These are phyloP conservation scores for Kregervanrija delftensis DNA, from an alignment of 805 yeast species.

Conservation along the genomic window DNA sequence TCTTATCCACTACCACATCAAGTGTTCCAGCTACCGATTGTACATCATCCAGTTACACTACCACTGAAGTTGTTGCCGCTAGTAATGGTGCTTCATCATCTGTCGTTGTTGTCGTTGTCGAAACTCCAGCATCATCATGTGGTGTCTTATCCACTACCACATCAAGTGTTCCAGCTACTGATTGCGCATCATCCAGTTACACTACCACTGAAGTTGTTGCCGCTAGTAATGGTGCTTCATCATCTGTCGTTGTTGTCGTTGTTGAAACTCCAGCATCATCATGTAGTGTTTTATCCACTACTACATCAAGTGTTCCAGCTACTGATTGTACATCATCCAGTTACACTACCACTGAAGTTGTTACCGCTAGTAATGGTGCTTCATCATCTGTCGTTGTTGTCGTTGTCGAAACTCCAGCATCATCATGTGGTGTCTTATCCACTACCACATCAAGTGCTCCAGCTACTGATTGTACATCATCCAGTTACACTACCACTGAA, in stretches of 20 bases:
- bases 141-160: background rate
- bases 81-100: slow-evolving; percentile 1
- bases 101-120: slow-evolving; percentile 3
- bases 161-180: background rate
- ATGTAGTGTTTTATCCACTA: background rate
- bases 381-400: no score
- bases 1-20: slow-evolving; percentile 1
- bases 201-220: background rate
- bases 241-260: background rate
- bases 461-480: background rate
- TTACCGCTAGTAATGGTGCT: no score
- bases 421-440: background rate
- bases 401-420: no score
- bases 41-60: background rate
- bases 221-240: background rate
- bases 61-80: background rate
- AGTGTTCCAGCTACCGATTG: background rate
- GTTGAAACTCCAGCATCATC: background rate
- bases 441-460: background rate
- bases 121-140: slow-evolving; percentile 2
- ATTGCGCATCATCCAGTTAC: background rate
- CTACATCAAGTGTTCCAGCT: no score
- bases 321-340: no score
- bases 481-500: slow-evolving; percentile 1
- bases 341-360: no score